A percentile compares a stretch with the other conserved stretches of the same genome.
phyloP scores from a whole-genome alignment of 768 basidiomycete species.

The Tulasnella sp. region DNA sequence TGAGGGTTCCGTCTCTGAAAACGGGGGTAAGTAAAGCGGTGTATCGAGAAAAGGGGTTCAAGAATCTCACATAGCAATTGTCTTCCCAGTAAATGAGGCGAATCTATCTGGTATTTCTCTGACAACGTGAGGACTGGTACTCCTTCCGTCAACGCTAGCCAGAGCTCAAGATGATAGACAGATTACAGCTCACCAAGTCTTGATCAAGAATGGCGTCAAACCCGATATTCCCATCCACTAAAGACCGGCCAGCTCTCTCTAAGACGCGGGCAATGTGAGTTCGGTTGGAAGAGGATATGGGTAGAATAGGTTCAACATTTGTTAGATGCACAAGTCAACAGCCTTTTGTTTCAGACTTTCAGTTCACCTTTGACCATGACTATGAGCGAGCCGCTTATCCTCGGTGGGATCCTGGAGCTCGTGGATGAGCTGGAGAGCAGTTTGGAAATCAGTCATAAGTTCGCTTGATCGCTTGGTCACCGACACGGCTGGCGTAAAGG shows the following conservation, averaged over 20 bases:
- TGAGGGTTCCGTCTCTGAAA: conserved; percentile 68
- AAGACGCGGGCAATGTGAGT: too few species aligned
- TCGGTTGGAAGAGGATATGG: too few species aligned
- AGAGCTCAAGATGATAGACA: background rate
- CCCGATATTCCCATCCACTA: conserved; percentile 57
- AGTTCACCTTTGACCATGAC: too few species aligned
- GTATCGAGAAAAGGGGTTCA: background rate
- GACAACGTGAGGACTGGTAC: conserved; percentile 22
- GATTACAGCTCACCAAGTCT: conserved; percentile 39
- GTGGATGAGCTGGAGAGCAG: too few species aligned
- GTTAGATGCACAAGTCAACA: too few species aligned
- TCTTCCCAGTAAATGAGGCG: conserved; percentile 49
- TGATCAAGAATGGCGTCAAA: conserved; percentile 56
- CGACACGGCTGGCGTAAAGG: too few species aligned
- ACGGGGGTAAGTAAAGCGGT: conserved; percentile 11
- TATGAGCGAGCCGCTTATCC: too few species aligned
- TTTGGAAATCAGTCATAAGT: too few species aligned
- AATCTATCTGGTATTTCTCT: conserved; percentile 49
- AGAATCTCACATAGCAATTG: conserved; percentile 53
- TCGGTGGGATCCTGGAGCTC: too few species aligned
- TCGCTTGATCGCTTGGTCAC: too few species aligned
- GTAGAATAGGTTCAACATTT: too few species aligned
- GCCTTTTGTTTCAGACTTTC: too few species aligned
- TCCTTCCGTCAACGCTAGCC: background rate
- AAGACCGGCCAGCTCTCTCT: background rate